Base-by-base conservation (phyloP, 176 grass and related monocot genomes). In the Olyra latifolia region DNA sequence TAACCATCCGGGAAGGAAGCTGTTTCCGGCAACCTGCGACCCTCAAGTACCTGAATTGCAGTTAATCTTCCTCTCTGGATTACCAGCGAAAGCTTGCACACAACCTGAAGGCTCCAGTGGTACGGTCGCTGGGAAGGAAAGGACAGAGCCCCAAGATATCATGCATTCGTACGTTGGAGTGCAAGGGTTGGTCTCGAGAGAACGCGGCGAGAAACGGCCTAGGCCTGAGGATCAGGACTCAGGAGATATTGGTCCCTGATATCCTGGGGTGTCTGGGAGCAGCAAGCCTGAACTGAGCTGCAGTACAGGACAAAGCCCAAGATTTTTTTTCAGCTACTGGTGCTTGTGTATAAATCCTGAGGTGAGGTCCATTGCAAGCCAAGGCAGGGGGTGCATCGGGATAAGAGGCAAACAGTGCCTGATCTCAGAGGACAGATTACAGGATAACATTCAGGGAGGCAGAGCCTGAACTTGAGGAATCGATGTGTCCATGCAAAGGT, bases 71-170 rank as follows among this genome's bases (percentile, higher is more conserved):
- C 23, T 14, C 32, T 17, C 32, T 45, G 58, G 47, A 71, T 46
- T 15, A 64, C 35, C 32, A 35, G 32, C 4, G 77, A 78, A 72
- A 77, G 46, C 65, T 87, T 82, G 72, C 72, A 87, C 85, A 76
- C 76, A 82, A 87, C 29, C 85, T 30, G 54, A 44, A 76, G 4
- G 46, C 65, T 27, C 72, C 52, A 47, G 32, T 35, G 32, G 25
- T 16, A 70, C 22, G 28, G 74, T 6, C 41, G 13, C 83, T 38
- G n/a, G 5, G 50, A 75, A 75, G 15, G 52, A 82, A 69, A 81
- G 45, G 45, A 76, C 45, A 55, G 12, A 20, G 14, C 20, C 20
- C 42, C 63, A 61, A 35, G 78, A 82, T 77, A 50, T 23, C 5
- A 35, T 35, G 32, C 32, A 35, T 35, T 4, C 32, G 32, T 35